phyloP scores from a whole-genome alignment of 352 stramenopile genomes.

The Chrysophaeum taylorii region DNA sequence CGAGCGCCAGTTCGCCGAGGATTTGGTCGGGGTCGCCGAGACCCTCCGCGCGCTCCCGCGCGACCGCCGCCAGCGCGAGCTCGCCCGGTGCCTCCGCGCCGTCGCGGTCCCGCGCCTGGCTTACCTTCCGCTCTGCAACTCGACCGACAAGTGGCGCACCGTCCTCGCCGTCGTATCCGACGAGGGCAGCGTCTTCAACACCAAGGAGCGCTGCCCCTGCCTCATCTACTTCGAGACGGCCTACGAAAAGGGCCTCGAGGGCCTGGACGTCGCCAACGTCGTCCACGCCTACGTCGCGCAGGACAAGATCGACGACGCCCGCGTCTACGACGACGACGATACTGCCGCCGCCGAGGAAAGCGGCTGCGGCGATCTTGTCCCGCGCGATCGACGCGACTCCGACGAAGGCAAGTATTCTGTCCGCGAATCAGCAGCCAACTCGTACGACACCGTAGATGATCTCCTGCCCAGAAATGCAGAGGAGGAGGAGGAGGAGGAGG shows the following conservation, averaged over 20 bases:
- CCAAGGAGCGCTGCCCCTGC: slow-evolving; percentile 53
- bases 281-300: slow-evolving; percentile 56
- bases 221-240: slow-evolving; percentile 53
- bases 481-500: too few species aligned
- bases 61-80: slow-evolving; percentile 43
- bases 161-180: slow-evolving; percentile 39
- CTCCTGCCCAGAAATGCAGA: too few species aligned
- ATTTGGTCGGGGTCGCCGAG: slow-evolving; percentile 48
- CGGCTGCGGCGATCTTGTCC: too few species aligned
- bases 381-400: too few species aligned
- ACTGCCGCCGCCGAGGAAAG: too few species aligned
- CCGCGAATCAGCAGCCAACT: too few species aligned
- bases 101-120: slow-evolving; percentile 50
- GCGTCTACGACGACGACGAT: not conserved
- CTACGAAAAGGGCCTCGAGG: slow-evolving; percentile 34
- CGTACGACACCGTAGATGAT: too few species aligned
- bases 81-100: slow-evolving; percentile 39
- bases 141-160: slow-evolving; percentile 54
- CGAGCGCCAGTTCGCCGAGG: slow-evolving; percentile 55
- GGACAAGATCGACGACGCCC: slow-evolving; percentile 37
- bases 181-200: slow-evolving; percentile 54
- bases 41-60: slow-evolving; percentile 57
- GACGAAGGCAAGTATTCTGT: too few species aligned
- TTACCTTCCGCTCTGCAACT: slow-evolving; percentile 67
- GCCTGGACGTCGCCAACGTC: slow-evolving; percentile 41